Evolutionary conservation across 805 yeast species (phyloP), one percentile per base, ranked within the genome.

Genomic region (Torulaspora maleeae): DNA sequence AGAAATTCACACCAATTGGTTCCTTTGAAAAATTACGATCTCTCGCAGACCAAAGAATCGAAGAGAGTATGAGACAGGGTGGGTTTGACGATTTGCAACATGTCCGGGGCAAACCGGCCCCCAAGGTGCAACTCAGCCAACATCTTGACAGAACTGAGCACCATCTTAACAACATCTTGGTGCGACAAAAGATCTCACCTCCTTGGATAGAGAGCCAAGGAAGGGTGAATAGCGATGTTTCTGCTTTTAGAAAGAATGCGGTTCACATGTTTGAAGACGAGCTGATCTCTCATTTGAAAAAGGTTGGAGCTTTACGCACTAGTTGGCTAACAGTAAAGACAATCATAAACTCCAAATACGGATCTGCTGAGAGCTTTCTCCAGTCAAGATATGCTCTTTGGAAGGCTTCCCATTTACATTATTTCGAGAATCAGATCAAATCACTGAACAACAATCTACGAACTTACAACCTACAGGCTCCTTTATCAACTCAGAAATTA

Each of bases 161-260:
- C 61, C 86, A 87, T 60, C 64, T 89, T 67, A 89, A 89, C 64
- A 80, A 85, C 50, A 82, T 89, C 36, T 66, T 89, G 45, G 77
- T 75, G 43, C 75, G 78, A 35, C 96, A 89, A 62, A 89, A 86
- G 39, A 80, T 86, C 1, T 69, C 80, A 9, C 95, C 96, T 0
- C 95, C 95, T 0, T 89, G 96, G 96, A 82, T 89, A 29, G 95
- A 87, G 55, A 81, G 78, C 44, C 93, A 86, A 61, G 71, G 77
- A 15, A 72, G 77, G 1, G 77, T 83, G 3, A 73, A 75, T 35
- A 48, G 55, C 2, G 77, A 76, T 29, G 71, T 84, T 7, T 59
- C 55, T 2, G 56, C 56, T 0, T 79, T 86, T 43, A 64, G 89
- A 42, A 49, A 53, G 0, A 70, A 70, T 28, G 44, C 82, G 25